Base-by-base conservation (phyloP, 1,139 yeast genomes). In the Saccharomyces hybrid region DNA sequence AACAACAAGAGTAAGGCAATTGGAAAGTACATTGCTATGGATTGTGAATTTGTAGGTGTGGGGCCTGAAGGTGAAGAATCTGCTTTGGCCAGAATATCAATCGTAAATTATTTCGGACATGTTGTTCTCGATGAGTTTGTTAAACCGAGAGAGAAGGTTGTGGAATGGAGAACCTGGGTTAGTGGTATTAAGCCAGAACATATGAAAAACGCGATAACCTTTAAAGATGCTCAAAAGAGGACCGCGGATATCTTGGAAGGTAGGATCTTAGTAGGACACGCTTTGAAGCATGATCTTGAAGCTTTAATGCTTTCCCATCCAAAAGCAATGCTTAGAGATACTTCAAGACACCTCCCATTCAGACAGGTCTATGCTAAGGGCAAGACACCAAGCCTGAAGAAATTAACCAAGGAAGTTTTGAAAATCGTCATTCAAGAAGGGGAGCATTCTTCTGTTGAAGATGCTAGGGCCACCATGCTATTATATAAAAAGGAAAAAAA, bases 131-230 rank as follows among this genome's bases (percentile, higher is more conserved):
- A 91, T 68, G 74, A 77, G 48, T 90, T 77, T 71, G 97, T 91
- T 1, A 76, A 75, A 59, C 97, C 97, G 1, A 72, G 75, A 42
- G 90, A 84, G 61, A 74, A 73, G 53, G 96, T 91, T 1, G 84
- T 91, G 0, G 96, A 90, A 68, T 91, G 95, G 90, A 78, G 97
- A 68, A 91, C 97, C 0, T 84, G 91, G 88, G 95, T 88, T n/a
- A 84, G 95, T 67, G 98, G 98, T 14, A 81, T 91, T 2, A 75
- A 83, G 1, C 87, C 96, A 0, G 70, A 72, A 7, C 81, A 85
- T 65, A 82, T 90, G 86, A 72, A 74, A 41, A 68, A 76, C 48
- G 97, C 96, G 0, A 75, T 85, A 0, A 60, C 80, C 0, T 85
- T 87, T 62, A 75, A 78, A 58, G 80, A 81, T 34, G 95, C 95